Conservation (phyloP, 768 basidiomycete species). For the Lactarius indigo region DNA sequence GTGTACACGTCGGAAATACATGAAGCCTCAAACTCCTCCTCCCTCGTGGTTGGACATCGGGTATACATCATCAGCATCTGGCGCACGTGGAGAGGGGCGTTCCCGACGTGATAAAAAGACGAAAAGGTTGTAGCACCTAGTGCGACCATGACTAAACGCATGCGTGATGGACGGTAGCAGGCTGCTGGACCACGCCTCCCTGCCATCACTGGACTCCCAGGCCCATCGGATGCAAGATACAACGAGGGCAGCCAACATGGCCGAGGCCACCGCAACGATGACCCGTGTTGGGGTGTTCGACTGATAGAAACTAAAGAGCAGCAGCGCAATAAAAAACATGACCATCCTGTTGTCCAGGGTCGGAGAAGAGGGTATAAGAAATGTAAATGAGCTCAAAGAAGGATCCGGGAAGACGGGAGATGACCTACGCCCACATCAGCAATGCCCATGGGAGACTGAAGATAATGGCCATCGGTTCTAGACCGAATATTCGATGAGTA, state of each 20-base stretch:
- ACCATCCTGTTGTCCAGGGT: constrained; percentile 1
- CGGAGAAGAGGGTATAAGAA: not conserved
- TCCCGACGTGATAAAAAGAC: not conserved
- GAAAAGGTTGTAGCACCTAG: not conserved
- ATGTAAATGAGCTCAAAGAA: not conserved
- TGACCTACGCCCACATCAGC: constrained; percentile 55
- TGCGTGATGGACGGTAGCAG: not conserved
- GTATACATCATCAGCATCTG: too few species aligned
- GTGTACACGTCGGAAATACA: not conserved
- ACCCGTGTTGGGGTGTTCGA: constrained; percentile 9
- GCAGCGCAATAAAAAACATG: constrained; percentile 1
- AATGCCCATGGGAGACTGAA: not conserved
- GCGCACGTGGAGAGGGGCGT: not conserved
- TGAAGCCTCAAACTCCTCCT: not conserved
- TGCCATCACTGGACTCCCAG: not conserved
- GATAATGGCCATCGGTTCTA: not conserved
- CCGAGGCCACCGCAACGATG: not conserved
- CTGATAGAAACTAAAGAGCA: constrained; percentile 1
- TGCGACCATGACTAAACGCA: not conserved
- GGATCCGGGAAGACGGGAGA: not conserved
- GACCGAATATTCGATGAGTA: not conserved
- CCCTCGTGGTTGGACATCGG: not conserved
- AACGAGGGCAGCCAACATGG: not conserved
- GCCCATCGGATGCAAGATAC: not conserved
- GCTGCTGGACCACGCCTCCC: not conserved